Conservation (phyloP, 208 protist genomes). For the Leishmania martiniquensis region DNA sequence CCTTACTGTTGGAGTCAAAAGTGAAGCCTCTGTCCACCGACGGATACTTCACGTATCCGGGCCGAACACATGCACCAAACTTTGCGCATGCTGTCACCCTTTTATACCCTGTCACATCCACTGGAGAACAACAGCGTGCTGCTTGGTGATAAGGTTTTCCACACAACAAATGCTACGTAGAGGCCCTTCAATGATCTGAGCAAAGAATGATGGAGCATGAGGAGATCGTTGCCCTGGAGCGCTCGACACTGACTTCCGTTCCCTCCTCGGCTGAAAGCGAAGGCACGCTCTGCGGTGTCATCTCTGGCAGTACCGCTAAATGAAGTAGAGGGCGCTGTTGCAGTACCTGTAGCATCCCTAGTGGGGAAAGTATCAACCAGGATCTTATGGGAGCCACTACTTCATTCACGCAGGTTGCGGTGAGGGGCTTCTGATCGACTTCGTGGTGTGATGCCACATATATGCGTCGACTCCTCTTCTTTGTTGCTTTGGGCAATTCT, state of each 20-base stretch:
- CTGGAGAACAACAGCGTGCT: conserved; percentile 8
- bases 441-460: conserved; percentile 11
- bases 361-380: not conserved
- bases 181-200: not conserved
- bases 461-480: conserved; percentile 19
- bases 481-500: conserved; percentile 16
- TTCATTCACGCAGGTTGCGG: conserved; percentile 20
- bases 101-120: not conserved
- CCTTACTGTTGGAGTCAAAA: conserved; percentile 17
- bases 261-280: not conserved
- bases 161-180: not conserved
- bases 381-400: conserved; percentile 22
- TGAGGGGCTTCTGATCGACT: conserved; percentile 29
- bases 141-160: no score
- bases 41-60: conserved; percentile 13
- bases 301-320: not conserved
- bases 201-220: not conserved
- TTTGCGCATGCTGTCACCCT: not conserved
- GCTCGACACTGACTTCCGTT: not conserved
- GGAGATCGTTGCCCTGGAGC: not conserved
- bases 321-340: not conserved
- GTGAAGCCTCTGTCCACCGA: conserved; percentile 24
- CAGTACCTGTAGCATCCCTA: not conserved
- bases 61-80: conserved; percentile 15
- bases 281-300: not conserved